Conservation (phyloP, 768 basidiomycete genomes). For the Neoboletus magnificus region DNA sequence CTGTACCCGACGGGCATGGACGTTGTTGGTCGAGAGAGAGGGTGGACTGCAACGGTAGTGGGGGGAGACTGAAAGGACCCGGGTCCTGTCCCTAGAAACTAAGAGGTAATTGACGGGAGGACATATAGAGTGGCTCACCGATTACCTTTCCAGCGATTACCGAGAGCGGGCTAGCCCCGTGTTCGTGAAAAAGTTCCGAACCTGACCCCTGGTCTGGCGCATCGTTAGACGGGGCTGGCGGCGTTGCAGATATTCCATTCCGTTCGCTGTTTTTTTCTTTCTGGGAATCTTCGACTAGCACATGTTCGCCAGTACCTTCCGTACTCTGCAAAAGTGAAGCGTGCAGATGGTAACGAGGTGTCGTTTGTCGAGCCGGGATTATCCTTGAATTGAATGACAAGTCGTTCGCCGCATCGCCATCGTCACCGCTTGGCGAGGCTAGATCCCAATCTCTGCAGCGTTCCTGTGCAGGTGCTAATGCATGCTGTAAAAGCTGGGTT, state of each 20-base stretch:
- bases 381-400: constrained; percentile 41
- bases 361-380: constrained; percentile 32
- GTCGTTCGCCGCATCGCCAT: constrained; percentile 30
- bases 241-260: constrained; percentile 15
- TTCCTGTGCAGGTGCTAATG: constrained; percentile 33
- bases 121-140: constrained; percentile 28
- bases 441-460: constrained; percentile 5
- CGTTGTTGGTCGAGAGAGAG: constrained; percentile 16
- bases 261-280: constrained; percentile 43
- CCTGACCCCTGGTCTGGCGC: constrained; percentile 24
- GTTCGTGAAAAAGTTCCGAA: constrained; percentile 25
- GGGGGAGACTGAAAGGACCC: constrained; percentile 35
- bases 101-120: constrained; percentile 26
- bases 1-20: constrained; percentile 23
- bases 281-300: constrained; percentile 43
- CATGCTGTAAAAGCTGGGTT: constrained; percentile 49
- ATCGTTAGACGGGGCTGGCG: constrained; percentile 24
- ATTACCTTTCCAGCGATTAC: constrained; percentile 29
- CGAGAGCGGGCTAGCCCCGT: constrained; percentile 24
- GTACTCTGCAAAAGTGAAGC: constrained; percentile 12
- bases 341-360: constrained; percentile 50
- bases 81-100: constrained; percentile 29
- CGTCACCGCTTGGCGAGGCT: constrained; percentile 17
- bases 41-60: constrained; percentile 10
- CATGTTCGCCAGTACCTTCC: constrained; percentile 18